Evolutionary conservation across 148 eudicot species (phyloP).

Genomic region (Nepenthes gracilis): DNA sequence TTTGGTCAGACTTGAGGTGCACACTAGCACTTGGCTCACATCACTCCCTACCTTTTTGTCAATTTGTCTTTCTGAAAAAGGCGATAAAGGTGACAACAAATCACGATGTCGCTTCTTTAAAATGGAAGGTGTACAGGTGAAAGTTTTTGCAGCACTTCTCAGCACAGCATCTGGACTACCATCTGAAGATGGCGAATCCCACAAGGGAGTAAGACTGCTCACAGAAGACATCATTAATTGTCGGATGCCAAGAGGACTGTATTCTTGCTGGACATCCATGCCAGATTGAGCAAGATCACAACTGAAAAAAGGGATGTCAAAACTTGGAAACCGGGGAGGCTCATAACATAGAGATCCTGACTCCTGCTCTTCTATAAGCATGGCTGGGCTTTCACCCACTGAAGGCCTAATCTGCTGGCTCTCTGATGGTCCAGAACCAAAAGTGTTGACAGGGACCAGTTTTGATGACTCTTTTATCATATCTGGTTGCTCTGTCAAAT

Average conservation of each 20-base stretch:
- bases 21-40: constrained; percentile 31
- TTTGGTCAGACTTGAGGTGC: constrained; percentile 39
- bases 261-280: constrained; percentile 64
- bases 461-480: constrained; percentile 19
- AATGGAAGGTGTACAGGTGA: constrained; percentile 78
- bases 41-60: constrained; percentile 56
- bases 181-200: constrained; percentile 77
- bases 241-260: constrained; percentile 91
- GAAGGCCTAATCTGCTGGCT: constrained; percentile 22
- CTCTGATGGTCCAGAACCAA: constrained; percentile 25
- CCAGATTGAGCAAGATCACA: constrained; percentile 84
- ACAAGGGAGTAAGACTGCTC: constrained; percentile 53
- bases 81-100: constrained; percentile 66
- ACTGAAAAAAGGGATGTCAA: constrained; percentile 83
- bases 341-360: constrained; percentile 67
- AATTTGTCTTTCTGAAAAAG: constrained; percentile 71
- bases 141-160: constrained; percentile 82
- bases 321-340: constrained; percentile 84
- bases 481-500: constrained; percentile 23
- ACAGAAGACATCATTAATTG: constrained; percentile 61
- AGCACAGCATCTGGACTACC: constrained; percentile 66
- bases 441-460: constrained; percentile 45
- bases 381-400: constrained; percentile 12
- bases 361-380: constrained; percentile 25
- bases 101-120: constrained; percentile 84